Evolutionary conservation across 441 rosid genomes (phyloP).

Genomic region (Aquilaria agallochum): DNA sequence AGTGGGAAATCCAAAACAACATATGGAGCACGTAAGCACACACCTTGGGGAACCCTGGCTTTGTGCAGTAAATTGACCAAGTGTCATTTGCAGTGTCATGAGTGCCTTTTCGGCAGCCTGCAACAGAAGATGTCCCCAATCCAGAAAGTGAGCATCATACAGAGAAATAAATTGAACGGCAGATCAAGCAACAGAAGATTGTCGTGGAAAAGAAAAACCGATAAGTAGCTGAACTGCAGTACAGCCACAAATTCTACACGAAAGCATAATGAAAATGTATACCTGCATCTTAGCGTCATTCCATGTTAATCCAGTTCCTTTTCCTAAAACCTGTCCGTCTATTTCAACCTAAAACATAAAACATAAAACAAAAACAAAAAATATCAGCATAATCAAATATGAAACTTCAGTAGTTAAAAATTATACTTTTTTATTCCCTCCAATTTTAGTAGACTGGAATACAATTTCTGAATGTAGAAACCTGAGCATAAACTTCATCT

Average conservation of each 20-base stretch:
- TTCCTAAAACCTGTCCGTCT: constrained; percentile 84
- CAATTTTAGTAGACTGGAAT: constrained; percentile 6
- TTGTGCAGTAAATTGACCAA: constrained; percentile 56
- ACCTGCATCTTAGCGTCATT: constrained; percentile 96
- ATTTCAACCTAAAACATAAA: constrained; percentile 79
- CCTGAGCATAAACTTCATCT: constrained; percentile 90
- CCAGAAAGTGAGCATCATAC: too few species aligned
- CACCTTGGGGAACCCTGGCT: constrained; percentile 85
- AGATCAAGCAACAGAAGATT: too few species aligned
- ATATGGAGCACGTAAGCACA: constrained; percentile 11
- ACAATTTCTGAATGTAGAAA: constrained; percentile 26
- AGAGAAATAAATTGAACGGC: too few species aligned
- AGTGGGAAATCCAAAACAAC: too few species aligned
- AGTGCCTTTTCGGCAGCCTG: constrained; percentile 99
- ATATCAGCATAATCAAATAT: background rate
- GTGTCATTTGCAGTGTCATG: constrained; percentile 54
- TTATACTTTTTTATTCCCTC: background rate
- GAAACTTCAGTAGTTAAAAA: too few species aligned
- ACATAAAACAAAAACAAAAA: constrained; percentile 5
- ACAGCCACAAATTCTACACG: too few species aligned
- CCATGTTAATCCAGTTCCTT: constrained; percentile 87
- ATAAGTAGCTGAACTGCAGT: too few species aligned
- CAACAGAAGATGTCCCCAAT: background rate
- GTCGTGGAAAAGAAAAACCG: too few species aligned
- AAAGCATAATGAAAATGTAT: constrained; percentile 13